A percentile compares a stretch with the other conserved stretches of the same genome.
phyloP scores from a whole-genome alignment of 805 yeast genomes.

The Pichia nanzhaoensis region DNA sequence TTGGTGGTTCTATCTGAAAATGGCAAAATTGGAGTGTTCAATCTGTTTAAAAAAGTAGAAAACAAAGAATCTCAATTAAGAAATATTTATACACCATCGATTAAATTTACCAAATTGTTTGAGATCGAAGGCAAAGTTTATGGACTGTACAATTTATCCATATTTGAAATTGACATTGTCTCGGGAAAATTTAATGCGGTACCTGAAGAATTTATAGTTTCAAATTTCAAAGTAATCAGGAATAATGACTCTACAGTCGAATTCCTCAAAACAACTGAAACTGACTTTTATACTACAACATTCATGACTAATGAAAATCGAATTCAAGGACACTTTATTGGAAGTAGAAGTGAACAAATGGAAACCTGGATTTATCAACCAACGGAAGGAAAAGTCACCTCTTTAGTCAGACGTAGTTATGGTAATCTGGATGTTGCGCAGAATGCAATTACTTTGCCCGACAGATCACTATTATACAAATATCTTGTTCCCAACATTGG shows the following conservation, averaged over 20 bases:
- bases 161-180: slow-evolving; percentile 4
- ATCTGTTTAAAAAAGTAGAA: slow-evolving; percentile 29
- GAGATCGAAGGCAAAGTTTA: slow-evolving; percentile 10
- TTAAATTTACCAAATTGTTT: slow-evolving; percentile 8
- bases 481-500: slow-evolving; percentile 70
- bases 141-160: neutral
- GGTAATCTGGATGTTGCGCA: slow-evolving; percentile 42
- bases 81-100: slow-evolving; percentile 1
- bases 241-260: slow-evolving; percentile 6
- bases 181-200: neutral
- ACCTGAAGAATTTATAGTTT: neutral
- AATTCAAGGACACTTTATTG: slow-evolving; percentile 15
- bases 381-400: slow-evolving; percentile 33
- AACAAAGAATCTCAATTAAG: neutral
- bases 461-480: slow-evolving; percentile 74
- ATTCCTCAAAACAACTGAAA: slow-evolving; percentile 13
- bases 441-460: slow-evolving; percentile 61
- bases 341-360: neutral
- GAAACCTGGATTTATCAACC: slow-evolving; percentile 19
- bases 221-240: slow-evolving; percentile 8
- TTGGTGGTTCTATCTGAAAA: slow-evolving; percentile 35
- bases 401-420: slow-evolving; percentile 34
- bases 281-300: slow-evolving; percentile 15
- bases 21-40: slow-evolving; percentile 39
- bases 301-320: neutral